Percentiles rank a stretch among this genome's conserved stretches.
Evolutionary conservation across 495 filamentous ascomycete genomes (phyloP).

Genomic region (Penicillium goetzii): DNA sequence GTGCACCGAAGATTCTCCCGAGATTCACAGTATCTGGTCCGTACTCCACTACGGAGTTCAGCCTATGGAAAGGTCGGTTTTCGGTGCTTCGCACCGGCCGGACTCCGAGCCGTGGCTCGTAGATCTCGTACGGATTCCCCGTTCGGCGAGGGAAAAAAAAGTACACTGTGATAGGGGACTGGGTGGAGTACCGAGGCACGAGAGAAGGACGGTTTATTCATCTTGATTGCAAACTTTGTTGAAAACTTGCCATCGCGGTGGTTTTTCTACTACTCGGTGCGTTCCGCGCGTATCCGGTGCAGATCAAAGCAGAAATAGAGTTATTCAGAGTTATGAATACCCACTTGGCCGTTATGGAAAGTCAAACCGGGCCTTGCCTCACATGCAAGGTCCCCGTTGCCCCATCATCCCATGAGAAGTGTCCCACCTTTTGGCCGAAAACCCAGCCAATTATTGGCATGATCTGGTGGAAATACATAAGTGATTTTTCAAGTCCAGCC

Average conservation of each 20-base stretch:
- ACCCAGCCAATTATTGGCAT: not conserved
- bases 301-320: not conserved
- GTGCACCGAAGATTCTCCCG: not conserved
- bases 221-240: not conserved
- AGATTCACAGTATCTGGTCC: not conserved
- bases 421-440: not conserved
- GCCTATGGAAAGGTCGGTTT: not conserved
- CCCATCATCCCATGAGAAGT: too few relatives aligned
- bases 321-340: slow-evolving; percentile 2
- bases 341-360: not conserved
- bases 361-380: not conserved
- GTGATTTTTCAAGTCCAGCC: too few relatives aligned
- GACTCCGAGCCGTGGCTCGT: not conserved
- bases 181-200: not conserved
- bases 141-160: not conserved
- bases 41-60: not conserved
- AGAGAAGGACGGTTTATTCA: not conserved
- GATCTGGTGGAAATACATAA: not conserved
- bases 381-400: not conserved
- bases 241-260: not conserved
- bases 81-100: not conserved
- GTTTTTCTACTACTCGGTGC: too few relatives aligned
- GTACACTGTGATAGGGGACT: not conserved
- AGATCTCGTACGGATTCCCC: not conserved
- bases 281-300: not conserved